Percentiles rank a stretch among this genome's conserved stretches.
phyloP scores from a whole-genome alignment of 352 stramenopile genomes.

The Phytopythium litorale region DNA sequence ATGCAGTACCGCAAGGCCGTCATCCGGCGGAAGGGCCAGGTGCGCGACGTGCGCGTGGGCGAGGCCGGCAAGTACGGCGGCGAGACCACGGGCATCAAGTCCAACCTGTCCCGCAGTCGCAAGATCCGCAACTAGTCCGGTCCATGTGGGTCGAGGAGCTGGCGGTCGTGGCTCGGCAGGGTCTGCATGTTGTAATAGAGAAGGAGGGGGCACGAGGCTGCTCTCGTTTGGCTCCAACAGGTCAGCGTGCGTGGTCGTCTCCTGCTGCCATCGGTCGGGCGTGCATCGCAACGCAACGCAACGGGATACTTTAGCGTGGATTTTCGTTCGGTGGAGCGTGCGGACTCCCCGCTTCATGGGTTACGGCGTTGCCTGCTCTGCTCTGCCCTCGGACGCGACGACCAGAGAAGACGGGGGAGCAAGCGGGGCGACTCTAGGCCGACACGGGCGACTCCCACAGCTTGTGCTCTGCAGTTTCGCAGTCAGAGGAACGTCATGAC shows the following conservation, averaged over 20 bases:
- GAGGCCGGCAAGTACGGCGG: slow-evolving; percentile 86
- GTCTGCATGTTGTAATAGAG: slow-evolving; percentile 3
- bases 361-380: neutral
- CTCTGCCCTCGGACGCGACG: neutral
- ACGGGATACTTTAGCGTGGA: slow-evolving; percentile 1
- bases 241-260: neutral
- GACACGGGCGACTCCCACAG: slow-evolving; percentile 78
- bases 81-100: slow-evolving; percentile 89
- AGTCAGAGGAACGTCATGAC: neutral
- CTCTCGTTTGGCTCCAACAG: slow-evolving; percentile 1
- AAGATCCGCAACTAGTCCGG: slow-evolving; percentile 82
- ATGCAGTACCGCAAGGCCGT: slow-evolving; percentile 97
- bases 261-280: neutral
- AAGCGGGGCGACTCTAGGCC: slow-evolving; percentile 15
- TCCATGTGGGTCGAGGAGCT: neutral
- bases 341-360: neutral
- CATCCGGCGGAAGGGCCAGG: slow-evolving; percentile 96
- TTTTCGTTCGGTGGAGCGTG: neutral
- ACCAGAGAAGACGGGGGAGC: neutral
- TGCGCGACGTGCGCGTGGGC: slow-evolving; percentile 90
- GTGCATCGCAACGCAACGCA: neutral
- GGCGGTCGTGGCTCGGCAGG: slow-evolving; percentile 9
- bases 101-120: slow-evolving; percentile 85
- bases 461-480: slow-evolving; percentile 59
- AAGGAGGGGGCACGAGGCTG: slow-evolving; percentile 5